These are phyloP conservation scores for Nakazawaea ambrosiae DNA, from an alignment of 805 yeast genomes.

Conservation along the genomic window DNA sequence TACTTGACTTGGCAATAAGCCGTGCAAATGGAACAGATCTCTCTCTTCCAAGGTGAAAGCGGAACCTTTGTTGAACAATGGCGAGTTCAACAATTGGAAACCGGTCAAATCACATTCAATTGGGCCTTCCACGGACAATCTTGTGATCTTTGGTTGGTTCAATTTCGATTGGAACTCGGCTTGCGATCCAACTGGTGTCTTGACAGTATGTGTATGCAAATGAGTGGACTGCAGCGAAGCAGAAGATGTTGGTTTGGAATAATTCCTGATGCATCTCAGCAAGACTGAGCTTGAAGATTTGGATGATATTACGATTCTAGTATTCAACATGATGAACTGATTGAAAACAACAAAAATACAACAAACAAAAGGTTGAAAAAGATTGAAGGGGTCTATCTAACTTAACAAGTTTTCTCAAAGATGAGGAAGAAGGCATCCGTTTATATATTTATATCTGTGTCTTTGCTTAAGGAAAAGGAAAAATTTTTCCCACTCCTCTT, in stretches of 20 bases:
- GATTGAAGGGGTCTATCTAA: too few relatives aligned
- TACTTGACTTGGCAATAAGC: conserved; percentile 78
- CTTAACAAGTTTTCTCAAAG: too few relatives aligned
- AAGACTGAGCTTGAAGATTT: too few relatives aligned
- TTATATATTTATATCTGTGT: too few relatives aligned
- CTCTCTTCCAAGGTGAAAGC: conserved; percentile 87
- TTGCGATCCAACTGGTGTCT: conserved; percentile 50
- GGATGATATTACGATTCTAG: too few relatives aligned
- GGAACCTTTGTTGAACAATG: conserved; percentile 91
- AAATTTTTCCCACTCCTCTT: too few relatives aligned
- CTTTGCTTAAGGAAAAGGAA: too few relatives aligned
- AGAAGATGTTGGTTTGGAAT: conserved; percentile 10
- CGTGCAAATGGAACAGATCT: conserved; percentile 67
- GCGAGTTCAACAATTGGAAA: conserved; percentile 77
- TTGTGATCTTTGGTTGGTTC: conserved; percentile 47
- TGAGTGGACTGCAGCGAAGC: conserved; percentile 8
- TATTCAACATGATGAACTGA: too few relatives aligned
- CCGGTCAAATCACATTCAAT: conserved; percentile 76
- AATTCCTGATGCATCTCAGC: conserved; percentile 1
- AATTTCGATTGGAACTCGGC: conserved; percentile 45
- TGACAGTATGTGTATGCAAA: conserved; percentile 17
- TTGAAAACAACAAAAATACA: too few relatives aligned
- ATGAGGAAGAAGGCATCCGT: too few relatives aligned
- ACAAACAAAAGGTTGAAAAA: too few relatives aligned
- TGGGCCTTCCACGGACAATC: conserved; percentile 68